These are phyloP conservation scores for Pelargonium australe DNA, from an alignment of 441 rosid genomes.

Conservation along the genomic window DNA sequence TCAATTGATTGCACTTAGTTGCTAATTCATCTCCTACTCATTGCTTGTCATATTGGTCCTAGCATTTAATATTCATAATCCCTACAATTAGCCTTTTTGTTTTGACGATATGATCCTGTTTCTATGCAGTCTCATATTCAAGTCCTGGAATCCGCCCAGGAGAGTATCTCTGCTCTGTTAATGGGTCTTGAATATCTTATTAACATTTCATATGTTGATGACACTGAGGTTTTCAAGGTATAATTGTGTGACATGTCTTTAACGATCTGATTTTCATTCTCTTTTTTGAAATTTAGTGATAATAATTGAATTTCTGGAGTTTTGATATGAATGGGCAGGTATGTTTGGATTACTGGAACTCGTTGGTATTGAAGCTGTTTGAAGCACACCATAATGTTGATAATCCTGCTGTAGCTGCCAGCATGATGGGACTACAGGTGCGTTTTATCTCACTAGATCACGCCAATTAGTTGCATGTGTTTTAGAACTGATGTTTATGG, in stretches of 20 bases:
- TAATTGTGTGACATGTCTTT: neutral
- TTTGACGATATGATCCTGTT: neutral
- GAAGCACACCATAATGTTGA: conserved; percentile 81
- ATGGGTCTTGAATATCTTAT: conserved; percentile 90
- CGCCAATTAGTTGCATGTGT: no score
- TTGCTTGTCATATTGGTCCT: neutral
- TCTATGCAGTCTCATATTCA: conserved; percentile 71
- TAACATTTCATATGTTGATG: conserved; percentile 91
- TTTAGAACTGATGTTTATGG: neutral
- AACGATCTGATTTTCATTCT: conserved; percentile 1
- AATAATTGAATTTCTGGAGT: neutral
- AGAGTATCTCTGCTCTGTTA: conserved; percentile 54
- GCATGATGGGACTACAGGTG: conserved; percentile 89
- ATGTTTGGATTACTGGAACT: conserved; percentile 98
- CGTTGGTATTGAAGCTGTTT: conserved; percentile 84
- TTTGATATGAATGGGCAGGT: conserved; percentile 46
- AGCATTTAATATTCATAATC: neutral
- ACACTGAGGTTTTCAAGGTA: conserved; percentile 99
- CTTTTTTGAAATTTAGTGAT: conserved; percentile 3
- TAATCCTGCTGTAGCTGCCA: conserved; percentile 69
- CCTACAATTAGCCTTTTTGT: neutral
- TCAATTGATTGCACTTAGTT: neutral
- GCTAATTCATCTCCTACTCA: neutral
- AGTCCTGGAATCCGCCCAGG: conserved; percentile 73
- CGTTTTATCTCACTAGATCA: conserved; percentile 2